Evolutionary conservation across 2,329 filamentous ascomycete genomes (phyloP).

Genomic region (Beauveria brongniartii): DNA sequence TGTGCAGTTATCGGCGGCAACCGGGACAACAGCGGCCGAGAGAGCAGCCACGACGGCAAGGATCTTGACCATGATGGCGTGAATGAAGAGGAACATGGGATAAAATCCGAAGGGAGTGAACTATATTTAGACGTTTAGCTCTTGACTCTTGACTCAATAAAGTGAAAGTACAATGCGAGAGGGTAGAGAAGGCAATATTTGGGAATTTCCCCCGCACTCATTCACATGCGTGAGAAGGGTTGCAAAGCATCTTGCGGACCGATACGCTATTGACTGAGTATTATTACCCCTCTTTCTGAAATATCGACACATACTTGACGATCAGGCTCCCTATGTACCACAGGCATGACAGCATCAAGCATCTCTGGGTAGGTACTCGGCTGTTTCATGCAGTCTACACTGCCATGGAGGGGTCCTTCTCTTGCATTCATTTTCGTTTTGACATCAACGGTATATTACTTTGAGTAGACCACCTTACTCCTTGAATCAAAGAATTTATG

Average conservation of each 20-base stretch:
- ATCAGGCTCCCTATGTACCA: neutral
- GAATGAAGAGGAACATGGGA: neutral
- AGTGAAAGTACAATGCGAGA: neutral
- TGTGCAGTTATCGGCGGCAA: neutral
- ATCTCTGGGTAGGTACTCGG: no score
- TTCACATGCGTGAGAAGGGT: neutral
- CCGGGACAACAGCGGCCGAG: neutral
- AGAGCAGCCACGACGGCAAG: neutral
- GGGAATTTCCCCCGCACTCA: neutral
- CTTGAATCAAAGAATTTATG: fast-evolving
- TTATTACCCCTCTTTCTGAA: neutral
- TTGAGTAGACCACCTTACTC: no score
- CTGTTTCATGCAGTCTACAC: no score
- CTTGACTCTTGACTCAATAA: no score
- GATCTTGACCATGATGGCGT: neutral
- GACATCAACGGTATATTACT: no score
- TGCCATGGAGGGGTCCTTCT: no score
- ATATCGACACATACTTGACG: no score
- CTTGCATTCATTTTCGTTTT: no score
- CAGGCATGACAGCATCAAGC: neutral
- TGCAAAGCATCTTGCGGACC: neutral
- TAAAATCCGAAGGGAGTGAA: neutral
- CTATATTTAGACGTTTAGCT: no score
- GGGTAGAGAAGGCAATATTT: neutral
- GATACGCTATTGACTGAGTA: neutral